Evolutionary conservation across 768 basidiomycete genomes (phyloP).

Genomic region (Kwoniella mangroviensis): DNA sequence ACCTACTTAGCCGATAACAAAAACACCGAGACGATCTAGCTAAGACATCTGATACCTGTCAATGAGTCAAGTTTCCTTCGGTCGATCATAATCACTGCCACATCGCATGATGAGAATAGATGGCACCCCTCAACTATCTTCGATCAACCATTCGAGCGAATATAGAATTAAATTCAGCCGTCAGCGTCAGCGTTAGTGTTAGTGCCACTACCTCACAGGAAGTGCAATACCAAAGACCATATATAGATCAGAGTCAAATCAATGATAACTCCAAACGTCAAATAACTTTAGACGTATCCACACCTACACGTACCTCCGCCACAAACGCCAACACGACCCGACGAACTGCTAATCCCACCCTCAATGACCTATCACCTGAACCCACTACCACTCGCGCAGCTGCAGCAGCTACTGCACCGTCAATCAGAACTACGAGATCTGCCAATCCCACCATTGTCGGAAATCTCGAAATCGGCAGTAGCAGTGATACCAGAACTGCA

Average conservation of each 20-base stretch:
- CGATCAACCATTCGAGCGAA: not conserved
- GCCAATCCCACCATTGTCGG: not conserved
- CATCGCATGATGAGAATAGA: conserved; percentile 22
- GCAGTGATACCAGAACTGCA: not conserved
- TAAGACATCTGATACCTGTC: too few relatives aligned
- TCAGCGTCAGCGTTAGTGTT: not conserved
- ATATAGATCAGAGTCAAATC: not conserved
- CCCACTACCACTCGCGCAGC: not conserved
- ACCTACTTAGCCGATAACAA: not conserved
- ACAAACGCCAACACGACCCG: not conserved
- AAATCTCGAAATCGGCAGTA: conserved; percentile 1
- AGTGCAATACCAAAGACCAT: not conserved
- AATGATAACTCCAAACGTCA: not conserved
- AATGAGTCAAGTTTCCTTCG: not conserved
- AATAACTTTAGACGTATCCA: not conserved
- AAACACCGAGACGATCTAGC: too few relatives aligned
- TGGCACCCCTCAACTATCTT: conserved; percentile 17
- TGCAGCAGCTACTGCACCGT: too few relatives aligned
- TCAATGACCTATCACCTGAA: not conserved
- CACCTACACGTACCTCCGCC: not conserved
- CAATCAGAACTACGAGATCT: not conserved
- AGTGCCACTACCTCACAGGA: not conserved
- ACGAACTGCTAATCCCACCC: not conserved
- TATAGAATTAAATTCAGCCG: not conserved
- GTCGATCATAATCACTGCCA: not conserved